Base-by-base conservation (phyloP, 345 rosid species). In the Eucalyptus fibrosa region DNA sequence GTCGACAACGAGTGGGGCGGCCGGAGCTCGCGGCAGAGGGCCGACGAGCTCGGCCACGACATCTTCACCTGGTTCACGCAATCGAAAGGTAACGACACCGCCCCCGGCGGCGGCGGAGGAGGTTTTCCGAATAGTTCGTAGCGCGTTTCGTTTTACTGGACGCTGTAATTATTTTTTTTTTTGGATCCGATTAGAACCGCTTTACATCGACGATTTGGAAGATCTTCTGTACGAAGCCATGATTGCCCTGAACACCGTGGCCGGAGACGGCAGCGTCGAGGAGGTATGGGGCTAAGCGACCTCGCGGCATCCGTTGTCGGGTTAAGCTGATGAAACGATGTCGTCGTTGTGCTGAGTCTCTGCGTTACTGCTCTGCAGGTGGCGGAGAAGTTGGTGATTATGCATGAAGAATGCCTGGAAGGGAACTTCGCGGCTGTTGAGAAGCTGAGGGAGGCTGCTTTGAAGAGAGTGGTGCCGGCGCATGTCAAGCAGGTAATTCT, bases 1-100 rank as follows among this genome's bases (percentile, higher is more conserved):
- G 93, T 97, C 28, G 97, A 97, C 72, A 96, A 97, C 87, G 98
- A 95, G 92, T 97, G 98, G 98, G 99, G 96, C 55, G 99, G 99
- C 83, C 93, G 93, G 26, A 91, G 91, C 55, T 96, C 99, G 7
- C 90, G 89, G 60, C 92, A 40, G 28, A 90, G 92, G 87, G 95
- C 99, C 44, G 93, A 95, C 15, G 92, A 92, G 55, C 92, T 97
- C n/a, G 89, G 89, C 87, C 86, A 93, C 56, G 93, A 90, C 17
- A 88, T 95, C 87, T 89, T 94, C 90, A 88, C 95, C 50, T 95
- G 93, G 93, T 95, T 95, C 94, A 93, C 92, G 67, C 91, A 86
- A 19, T 89, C 98, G 65, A 93, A 88, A 90, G 97, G 98, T 94
- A 88, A 77, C 42, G 65, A 28, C 42, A 12, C n/a, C 44, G 45